Conservation (phyloP, 768 basidiomycete genomes). For the Rhodosporidiobolus odoratus region DNA sequence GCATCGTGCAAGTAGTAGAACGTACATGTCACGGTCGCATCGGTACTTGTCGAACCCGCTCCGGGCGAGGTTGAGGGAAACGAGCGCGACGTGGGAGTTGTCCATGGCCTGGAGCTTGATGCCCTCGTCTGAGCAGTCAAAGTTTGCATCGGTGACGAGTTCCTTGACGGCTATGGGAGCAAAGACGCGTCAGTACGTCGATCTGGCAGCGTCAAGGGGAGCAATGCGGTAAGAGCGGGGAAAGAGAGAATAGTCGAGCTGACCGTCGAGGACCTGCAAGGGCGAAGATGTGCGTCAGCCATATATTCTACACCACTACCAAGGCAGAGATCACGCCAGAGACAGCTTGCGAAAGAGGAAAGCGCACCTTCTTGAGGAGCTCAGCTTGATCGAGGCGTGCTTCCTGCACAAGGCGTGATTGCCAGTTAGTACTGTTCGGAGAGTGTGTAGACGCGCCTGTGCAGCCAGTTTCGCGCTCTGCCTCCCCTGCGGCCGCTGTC, state of each 20-base stretch:
- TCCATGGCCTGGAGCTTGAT: conserved; percentile 96
- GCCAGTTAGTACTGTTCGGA: neutral
- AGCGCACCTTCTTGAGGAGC: conserved; percentile 65
- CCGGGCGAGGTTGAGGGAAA: conserved; percentile 72
- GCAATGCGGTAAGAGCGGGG: neutral
- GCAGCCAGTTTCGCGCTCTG: neutral
- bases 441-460: neutral
- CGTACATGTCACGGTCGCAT: conserved; percentile 80
- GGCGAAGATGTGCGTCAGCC: neutral
- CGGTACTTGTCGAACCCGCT: conserved; percentile 80
- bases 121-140: conserved; percentile 93
- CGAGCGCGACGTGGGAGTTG: conserved; percentile 97
- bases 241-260: conserved; percentile 37
- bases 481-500: neutral
- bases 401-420: conserved; percentile 53
- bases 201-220: neutral
- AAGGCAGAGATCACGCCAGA: neutral
- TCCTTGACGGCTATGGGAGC: conserved; percentile 80
- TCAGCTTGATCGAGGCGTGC: conserved; percentile 82
- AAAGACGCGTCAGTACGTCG: neutral
- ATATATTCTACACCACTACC: neutral
- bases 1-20: neutral
- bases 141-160: conserved; percentile 94
- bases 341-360: neutral
- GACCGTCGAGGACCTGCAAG: conserved; percentile 70